Conservation (phyloP, 164 flowering plant genomes). For the Amborella trichopoda region DNA sequence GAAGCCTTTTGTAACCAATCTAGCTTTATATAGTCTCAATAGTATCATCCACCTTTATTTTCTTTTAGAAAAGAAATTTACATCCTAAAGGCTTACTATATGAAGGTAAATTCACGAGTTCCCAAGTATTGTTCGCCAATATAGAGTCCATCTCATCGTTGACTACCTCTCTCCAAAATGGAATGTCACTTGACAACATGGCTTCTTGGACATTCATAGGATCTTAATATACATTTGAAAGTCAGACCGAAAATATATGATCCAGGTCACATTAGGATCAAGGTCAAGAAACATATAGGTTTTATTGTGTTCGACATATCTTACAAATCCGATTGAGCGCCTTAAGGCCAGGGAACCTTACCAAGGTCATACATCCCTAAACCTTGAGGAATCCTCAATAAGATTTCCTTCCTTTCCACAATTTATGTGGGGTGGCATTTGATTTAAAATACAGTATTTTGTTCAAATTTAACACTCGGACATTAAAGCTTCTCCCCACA, state of each 20-base stretch:
- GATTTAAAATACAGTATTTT: background rate
- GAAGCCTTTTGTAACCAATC: constrained; percentile 3
- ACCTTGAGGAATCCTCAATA: background rate
- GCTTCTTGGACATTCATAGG: background rate
- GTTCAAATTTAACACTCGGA: background rate
- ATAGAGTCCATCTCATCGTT: constrained; percentile 5
- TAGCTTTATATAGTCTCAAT: constrained; percentile 1
- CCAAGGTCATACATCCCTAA: constrained; percentile 7
- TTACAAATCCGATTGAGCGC: constrained; percentile 2
- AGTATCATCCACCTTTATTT: background rate
- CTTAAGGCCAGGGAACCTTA: background rate
- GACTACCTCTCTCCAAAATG: constrained; percentile 3
- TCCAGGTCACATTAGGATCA: background rate
- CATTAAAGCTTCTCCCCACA: constrained; percentile 6
- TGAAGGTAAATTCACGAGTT: background rate
- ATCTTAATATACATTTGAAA: background rate
- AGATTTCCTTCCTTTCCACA: constrained; percentile 2
- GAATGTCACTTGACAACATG: background rate
- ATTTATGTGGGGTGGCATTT: constrained; percentile 1
- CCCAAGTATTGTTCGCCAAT: constrained; percentile 1
- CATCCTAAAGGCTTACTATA: background rate
- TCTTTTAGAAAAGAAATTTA: background rate
- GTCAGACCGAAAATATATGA: background rate
- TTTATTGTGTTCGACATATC: background rate
- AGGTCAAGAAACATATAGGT: background rate